Conservation (phyloP, 2,329 filamentous ascomycete species). For the Lecanicillium sp. region DNA sequence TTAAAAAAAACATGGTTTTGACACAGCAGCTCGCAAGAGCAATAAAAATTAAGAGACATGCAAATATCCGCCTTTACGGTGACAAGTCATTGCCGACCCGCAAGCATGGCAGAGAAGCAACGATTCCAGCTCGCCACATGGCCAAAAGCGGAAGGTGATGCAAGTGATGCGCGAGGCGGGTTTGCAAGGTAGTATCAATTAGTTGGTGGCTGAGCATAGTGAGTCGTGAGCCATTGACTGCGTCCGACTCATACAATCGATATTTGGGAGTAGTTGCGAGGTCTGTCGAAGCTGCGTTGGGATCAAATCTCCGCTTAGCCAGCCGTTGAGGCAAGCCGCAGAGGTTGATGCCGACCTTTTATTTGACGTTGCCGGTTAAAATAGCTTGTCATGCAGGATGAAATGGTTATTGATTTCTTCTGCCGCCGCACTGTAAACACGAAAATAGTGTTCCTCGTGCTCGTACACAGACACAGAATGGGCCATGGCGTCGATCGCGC, state of each 20-base stretch:
- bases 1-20: neutral
- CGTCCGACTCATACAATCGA: neutral
- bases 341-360: too few species aligned
- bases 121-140: neutral
- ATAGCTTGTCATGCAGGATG: neutral
- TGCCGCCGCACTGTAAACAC: neutral
- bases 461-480: constrained; percentile 2
- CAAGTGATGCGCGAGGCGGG: too few species aligned
- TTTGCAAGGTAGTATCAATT: neutral
- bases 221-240: neutral
- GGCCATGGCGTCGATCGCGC: constrained; percentile 5
- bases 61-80: neutral
- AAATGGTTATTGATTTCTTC: neutral
- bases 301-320: neutral
- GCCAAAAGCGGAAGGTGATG: too few species aligned
- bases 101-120: neutral
- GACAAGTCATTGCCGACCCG: neutral
- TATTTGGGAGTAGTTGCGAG: too few species aligned
- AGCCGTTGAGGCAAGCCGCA: neutral
- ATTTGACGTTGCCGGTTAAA: neutral
- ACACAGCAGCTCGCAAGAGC: too few species aligned
- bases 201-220: too few species aligned
- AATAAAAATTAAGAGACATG: neutral
- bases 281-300: too few species aligned
- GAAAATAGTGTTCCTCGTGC: neutral